These are phyloP conservation scores for Chlamydomonas incerta DNA, from an alignment of 139 green algal species.

Conservation along the genomic window DNA sequence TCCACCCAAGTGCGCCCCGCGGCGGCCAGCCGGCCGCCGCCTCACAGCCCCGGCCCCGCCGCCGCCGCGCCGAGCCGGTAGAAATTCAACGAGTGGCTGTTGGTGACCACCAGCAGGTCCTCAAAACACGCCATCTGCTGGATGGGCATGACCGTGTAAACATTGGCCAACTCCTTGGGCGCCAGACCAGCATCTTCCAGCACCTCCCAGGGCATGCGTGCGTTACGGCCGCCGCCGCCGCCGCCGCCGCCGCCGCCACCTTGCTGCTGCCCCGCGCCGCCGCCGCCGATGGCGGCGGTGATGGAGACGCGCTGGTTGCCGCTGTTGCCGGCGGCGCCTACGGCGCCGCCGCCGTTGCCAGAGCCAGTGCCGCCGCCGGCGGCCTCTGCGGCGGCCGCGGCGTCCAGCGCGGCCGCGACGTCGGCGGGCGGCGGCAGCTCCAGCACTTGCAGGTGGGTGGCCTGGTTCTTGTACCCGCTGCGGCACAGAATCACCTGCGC, in stretches of 20 bases:
- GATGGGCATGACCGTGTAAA: conserved; percentile 23
- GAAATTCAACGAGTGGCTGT: neutral
- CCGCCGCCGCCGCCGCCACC: no score
- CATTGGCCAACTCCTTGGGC: conserved; percentile 2
- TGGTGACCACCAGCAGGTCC: conserved; percentile 32
- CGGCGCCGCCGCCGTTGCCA: neutral
- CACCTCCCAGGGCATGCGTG: neutral
- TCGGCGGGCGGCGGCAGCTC: neutral
- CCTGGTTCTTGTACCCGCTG: conserved; percentile 35
- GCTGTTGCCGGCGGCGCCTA: neutral
- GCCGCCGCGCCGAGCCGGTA: neutral
- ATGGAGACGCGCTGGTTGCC: no score
- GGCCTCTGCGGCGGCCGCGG: neutral
- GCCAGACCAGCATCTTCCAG: neutral
- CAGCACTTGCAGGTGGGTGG: conserved; percentile 23
- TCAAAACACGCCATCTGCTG: conserved; percentile 15
- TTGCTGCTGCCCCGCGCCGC: neutral
- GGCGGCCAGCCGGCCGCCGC: no score
- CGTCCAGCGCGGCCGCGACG: neutral
- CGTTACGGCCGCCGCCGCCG: neutral
- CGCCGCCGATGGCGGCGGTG: no score
- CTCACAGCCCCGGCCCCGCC: no score
- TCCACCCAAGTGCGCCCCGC: no score
- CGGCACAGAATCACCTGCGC: conserved; percentile 1
- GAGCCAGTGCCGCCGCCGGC: neutral